Evolutionary conservation across 2,329 filamentous ascomycete species (phyloP).

Genomic region (Diaporthe vaccinii): DNA sequence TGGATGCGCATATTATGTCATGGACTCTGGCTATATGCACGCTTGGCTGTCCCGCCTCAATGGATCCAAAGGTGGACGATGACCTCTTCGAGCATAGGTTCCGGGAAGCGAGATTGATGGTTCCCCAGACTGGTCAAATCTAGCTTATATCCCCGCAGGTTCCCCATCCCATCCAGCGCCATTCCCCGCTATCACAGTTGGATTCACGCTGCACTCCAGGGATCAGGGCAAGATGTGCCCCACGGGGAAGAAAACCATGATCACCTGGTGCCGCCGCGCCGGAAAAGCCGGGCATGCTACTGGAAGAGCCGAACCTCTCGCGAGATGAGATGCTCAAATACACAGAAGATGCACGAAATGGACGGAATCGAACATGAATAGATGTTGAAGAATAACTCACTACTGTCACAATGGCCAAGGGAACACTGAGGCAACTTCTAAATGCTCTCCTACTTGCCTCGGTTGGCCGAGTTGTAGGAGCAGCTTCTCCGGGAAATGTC

Average conservation of each 20-base stretch:
- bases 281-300: slow-evolving; percentile 9
- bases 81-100: slow-evolving; percentile 1
- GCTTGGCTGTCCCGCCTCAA: slow-evolving; percentile 4
- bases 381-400: background rate
- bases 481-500: slow-evolving; percentile 13
- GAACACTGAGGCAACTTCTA: background rate
- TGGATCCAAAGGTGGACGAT: background rate
- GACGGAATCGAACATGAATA: background rate
- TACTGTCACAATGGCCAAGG: slow-evolving; percentile 11
- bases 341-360: background rate
- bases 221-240: slow-evolving; percentile 18
- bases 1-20: background rate
- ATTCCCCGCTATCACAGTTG: slow-evolving; percentile 19
- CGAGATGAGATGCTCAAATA: slow-evolving; percentile 14
- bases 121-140: background rate
- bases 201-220: slow-evolving; percentile 4
- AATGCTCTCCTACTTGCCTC: background rate
- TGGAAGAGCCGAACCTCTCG: slow-evolving; percentile 23
- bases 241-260: slow-evolving; percentile 5
- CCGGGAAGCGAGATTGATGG: background rate
- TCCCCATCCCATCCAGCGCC: slow-evolving; percentile 1
- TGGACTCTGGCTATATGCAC: background rate
- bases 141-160: slow-evolving; percentile 16
- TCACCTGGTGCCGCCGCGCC: slow-evolving; percentile 23
- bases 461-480: background rate